These are phyloP conservation scores for Breviolum minutum DNA, from an alignment of 73 alveolate species.

Conservation along the genomic window DNA sequence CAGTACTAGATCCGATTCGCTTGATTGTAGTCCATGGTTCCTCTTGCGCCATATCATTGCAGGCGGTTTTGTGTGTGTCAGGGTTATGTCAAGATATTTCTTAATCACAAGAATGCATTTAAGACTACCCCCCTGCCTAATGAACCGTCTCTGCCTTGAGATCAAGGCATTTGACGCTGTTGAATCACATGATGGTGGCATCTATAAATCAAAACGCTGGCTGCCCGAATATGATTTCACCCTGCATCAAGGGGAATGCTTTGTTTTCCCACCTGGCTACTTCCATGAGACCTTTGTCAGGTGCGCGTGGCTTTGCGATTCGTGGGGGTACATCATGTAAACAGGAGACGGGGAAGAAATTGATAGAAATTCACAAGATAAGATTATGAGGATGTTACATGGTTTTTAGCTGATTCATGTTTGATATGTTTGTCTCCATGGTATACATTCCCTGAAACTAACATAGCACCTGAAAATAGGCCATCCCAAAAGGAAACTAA, in stretches of 20 bases:
- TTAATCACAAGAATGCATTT: too few species aligned
- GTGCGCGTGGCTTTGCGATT: neutral
- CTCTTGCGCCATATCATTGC: too few species aligned
- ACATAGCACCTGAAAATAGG: too few species aligned
- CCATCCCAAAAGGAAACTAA: too few species aligned
- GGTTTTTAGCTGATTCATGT: neutral
- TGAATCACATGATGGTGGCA: constrained; percentile 43
- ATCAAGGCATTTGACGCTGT: constrained; percentile 13
- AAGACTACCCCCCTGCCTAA: neutral
- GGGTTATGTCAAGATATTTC: too few species aligned
- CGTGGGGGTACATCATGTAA: too few species aligned
- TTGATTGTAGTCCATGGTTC: too few species aligned
- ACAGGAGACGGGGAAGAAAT: neutral
- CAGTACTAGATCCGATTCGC: too few species aligned
- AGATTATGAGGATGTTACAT: neutral
- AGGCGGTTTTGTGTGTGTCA: too few species aligned
- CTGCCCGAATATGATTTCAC: constrained; percentile 25
- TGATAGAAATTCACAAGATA: neutral
- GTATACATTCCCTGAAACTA: too few species aligned
- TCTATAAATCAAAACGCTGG: constrained; percentile 18
- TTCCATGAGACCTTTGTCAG: constrained; percentile 32
- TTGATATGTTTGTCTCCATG: neutral
- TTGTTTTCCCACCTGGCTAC: constrained; percentile 35
- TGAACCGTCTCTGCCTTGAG: neutral
- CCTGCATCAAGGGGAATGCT: constrained; percentile 18